Evolutionary conservation across 345 rosid genomes (phyloP).

Genomic region (Populus ilicifolia): DNA sequence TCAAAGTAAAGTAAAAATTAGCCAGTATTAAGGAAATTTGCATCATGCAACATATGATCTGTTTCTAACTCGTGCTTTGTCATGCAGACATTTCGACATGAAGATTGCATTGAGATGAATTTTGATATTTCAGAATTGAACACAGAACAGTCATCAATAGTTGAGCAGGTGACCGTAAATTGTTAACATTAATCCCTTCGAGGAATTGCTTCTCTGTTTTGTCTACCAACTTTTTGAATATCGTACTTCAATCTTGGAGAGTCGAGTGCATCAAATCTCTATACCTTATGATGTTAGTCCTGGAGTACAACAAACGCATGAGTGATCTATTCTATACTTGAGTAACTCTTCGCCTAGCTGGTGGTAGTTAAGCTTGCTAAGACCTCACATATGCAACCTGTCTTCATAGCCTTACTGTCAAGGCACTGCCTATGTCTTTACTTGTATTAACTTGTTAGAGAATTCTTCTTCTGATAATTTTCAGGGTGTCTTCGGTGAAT

Average conservation of each 20-base stretch:
- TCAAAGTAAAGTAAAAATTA: background rate
- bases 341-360: too few relatives aligned
- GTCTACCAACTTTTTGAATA: too few relatives aligned
- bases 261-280: too few relatives aligned
- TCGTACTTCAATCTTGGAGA: too few relatives aligned
- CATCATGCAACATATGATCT: background rate
- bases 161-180: constrained; percentile 37
- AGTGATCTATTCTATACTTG: too few relatives aligned
- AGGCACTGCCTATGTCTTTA: background rate
- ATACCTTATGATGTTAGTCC: too few relatives aligned
- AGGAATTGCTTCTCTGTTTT: too few relatives aligned
- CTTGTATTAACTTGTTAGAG: background rate
- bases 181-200: too few relatives aligned
- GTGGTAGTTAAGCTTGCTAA: too few relatives aligned
- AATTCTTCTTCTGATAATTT: constrained; percentile 6
- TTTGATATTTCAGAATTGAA: constrained; percentile 49
- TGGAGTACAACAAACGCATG: too few relatives aligned
- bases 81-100: constrained; percentile 44
- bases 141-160: constrained; percentile 25
- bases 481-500: constrained; percentile 51
- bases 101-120: constrained; percentile 40
- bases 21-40: background rate
- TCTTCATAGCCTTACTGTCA: background rate
- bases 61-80: background rate
- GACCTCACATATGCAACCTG: too few relatives aligned